Percentiles rank a stretch among this genome's conserved stretches.
These are phyloP conservation scores for Golubevia pallescens DNA, from an alignment of 1,284 basidiomycete genomes.

Conservation along the genomic window DNA sequence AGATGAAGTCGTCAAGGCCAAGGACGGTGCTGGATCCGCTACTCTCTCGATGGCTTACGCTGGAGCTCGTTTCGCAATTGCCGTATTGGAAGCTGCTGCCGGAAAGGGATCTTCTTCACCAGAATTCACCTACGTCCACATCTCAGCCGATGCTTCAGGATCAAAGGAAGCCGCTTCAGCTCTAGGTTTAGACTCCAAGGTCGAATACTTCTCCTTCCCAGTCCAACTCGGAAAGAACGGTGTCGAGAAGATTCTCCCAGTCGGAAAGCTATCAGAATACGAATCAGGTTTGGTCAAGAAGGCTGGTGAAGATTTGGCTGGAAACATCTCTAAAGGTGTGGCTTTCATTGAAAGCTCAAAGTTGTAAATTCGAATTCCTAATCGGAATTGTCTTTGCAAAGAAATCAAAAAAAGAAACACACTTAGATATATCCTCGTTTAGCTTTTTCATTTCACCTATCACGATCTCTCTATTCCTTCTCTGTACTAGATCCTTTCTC, in stretches of 20 bases:
- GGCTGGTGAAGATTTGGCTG: conserved; percentile 68
- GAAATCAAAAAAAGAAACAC: no score
- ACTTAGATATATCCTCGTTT: no score
- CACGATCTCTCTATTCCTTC: no score
- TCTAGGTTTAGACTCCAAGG: conserved; percentile 34
- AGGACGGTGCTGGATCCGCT: conserved; percentile 63
- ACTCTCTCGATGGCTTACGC: conserved; percentile 64
- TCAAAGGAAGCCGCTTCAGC: conserved; percentile 41
- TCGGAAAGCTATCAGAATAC: conserved; percentile 67
- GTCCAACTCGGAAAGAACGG: conserved; percentile 64
- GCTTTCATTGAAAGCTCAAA: conserved; percentile 21
- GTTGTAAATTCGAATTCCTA: not conserved
- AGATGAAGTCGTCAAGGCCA: conserved; percentile 65
- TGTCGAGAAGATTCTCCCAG: conserved; percentile 69
- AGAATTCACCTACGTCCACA: conserved; percentile 59
- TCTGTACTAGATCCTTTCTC: no score
- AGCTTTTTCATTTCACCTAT: no score
- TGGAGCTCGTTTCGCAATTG: conserved; percentile 61
- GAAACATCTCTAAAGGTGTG: conserved; percentile 68
- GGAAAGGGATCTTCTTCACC: conserved; percentile 33
- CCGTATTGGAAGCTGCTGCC: conserved; percentile 49
- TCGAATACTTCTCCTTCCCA: conserved; percentile 58
- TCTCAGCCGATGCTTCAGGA: conserved; percentile 43
- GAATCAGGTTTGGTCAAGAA: conserved; percentile 68
- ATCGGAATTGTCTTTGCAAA: not conserved